A percentile compares a stretch with the other conserved stretches of the same genome.
Conservation (phyloP, 768 basidiomycete genomes). For the Mycena pura region DNA sequence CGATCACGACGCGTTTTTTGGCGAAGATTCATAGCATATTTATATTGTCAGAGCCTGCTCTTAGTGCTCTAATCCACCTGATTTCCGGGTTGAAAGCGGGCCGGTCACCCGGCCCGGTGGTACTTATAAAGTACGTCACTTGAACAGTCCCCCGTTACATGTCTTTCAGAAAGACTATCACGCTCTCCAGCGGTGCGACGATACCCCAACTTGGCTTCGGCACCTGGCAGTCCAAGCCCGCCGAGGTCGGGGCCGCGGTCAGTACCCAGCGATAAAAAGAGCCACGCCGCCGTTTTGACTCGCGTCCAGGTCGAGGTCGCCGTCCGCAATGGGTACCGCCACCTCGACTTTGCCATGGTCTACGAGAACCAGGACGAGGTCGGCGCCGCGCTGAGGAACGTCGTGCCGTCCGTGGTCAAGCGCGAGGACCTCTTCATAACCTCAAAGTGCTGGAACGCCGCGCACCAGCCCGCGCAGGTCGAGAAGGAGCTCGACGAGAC, state of each 20-base stretch:
- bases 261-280: slow-evolving; percentile 16
- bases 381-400: slow-evolving; percentile 74
- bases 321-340: slow-evolving; percentile 77
- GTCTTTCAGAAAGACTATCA: slow-evolving; percentile 51
- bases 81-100: no score
- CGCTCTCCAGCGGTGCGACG: slow-evolving; percentile 51
- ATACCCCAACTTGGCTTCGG: slow-evolving; percentile 85
- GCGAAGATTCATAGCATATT: no score
- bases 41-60: no score
- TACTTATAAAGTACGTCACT: no score
- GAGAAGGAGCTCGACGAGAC: slow-evolving; percentile 81
- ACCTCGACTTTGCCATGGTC: slow-evolving; percentile 84
- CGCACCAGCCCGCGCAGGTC: slow-evolving; percentile 69
- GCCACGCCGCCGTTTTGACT: slow-evolving; percentile 2
- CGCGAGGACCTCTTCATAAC: slow-evolving; percentile 85
- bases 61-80: no score
- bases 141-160: no score
- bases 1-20: no score
- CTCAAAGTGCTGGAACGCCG: slow-evolving; percentile 83
- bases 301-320: slow-evolving; percentile 71
- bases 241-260: slow-evolving; percentile 79
- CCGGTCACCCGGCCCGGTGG: no score
- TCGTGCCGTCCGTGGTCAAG: slow-evolving; percentile 78
- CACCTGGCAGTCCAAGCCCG: slow-evolving; percentile 79
- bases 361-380: slow-evolving; percentile 85